Conservation (phyloP, 768 basidiomycete species). For the Agrocybe praecox region DNA sequence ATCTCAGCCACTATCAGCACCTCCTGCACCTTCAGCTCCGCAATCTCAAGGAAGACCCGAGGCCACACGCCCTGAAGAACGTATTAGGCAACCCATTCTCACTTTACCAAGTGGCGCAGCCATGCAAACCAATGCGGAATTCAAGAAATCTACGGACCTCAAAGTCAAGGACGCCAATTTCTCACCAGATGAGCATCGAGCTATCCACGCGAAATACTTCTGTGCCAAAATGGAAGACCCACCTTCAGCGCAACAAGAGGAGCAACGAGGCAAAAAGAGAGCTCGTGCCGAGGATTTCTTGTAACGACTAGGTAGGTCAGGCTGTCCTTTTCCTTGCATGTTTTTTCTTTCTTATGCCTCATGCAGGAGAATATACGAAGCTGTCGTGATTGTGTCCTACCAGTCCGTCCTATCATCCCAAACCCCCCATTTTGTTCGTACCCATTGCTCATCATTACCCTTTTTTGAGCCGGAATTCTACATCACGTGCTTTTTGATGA, state of each 20-base stretch:
- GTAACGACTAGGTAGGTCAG: slow-evolving; percentile 26
- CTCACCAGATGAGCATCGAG: slow-evolving; percentile 78
- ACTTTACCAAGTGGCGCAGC: slow-evolving; percentile 58
- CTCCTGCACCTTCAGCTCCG: neutral
- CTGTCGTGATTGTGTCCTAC: slow-evolving; percentile 12
- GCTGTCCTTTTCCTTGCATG: neutral
- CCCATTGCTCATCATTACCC: slow-evolving; percentile 15
- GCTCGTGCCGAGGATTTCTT: slow-evolving; percentile 88
- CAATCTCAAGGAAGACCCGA: slow-evolving; percentile 14
- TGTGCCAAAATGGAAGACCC: slow-evolving; percentile 44
- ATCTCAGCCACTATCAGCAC: slow-evolving; percentile 15
- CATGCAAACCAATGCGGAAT: slow-evolving; percentile 67
- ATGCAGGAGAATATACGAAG: neutral
- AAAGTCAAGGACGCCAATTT: slow-evolving; percentile 81
- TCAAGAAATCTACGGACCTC: slow-evolving; percentile 76
- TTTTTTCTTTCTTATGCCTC: neutral
- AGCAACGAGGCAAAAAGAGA: slow-evolving; percentile 79
- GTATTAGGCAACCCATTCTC: slow-evolving; percentile 26
- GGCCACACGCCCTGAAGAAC: slow-evolving; percentile 7
- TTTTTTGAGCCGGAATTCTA: neutral
- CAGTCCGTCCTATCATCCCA: slow-evolving; percentile 25
- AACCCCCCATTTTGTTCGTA: slow-evolving; percentile 8
- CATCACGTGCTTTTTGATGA: slow-evolving; percentile 2
- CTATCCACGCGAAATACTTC: slow-evolving; percentile 65
- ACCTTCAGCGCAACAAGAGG: slow-evolving; percentile 40